phyloP scores from a whole-genome alignment of 2,329 filamentous ascomycete genomes.

The Pseudocercospora vitis region DNA sequence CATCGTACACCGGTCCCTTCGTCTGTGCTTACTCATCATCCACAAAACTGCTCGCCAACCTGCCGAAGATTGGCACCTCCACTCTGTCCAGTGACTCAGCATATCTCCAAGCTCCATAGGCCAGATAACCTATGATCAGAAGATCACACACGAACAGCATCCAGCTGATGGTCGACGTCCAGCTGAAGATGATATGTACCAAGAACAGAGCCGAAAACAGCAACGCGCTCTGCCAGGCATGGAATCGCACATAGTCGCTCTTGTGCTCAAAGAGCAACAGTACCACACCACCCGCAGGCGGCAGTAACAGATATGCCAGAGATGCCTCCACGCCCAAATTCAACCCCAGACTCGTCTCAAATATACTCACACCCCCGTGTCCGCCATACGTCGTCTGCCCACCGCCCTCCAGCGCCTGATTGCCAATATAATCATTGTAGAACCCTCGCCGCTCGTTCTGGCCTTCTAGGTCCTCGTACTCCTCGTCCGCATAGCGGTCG shows the following conservation, averaged over 20 bases:
- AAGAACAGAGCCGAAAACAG: constrained; percentile 56
- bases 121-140: constrained; percentile 71
- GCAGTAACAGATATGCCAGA: constrained; percentile 80
- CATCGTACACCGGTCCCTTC: background rate
- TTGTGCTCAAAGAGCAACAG: constrained; percentile 86
- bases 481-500: constrained; percentile 29
- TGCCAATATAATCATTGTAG: constrained; percentile 35
- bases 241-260: constrained; percentile 96
- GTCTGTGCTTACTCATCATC: constrained; percentile 71
- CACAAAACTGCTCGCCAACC: constrained; percentile 81
- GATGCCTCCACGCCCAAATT: constrained; percentile 87
- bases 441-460: constrained; percentile 24
- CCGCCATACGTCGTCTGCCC: constrained; percentile 32
- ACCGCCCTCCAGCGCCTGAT: constrained; percentile 30
- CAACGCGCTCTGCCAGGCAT: constrained; percentile 75
- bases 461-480: constrained; percentile 35
- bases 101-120: constrained; percentile 78
- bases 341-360: constrained; percentile 85
- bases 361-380: constrained; percentile 63
- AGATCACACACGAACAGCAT: constrained; percentile 75
- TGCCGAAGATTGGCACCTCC: constrained; percentile 84
- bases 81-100: constrained; percentile 68
- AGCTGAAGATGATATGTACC: constrained; percentile 81
- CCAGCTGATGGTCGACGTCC: constrained; percentile 82
- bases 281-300: constrained; percentile 81